Percentiles rank a stretch among this genome's conserved stretches.
These are phyloP conservation scores for Penicillium bialowiezense DNA, from an alignment of 495 filamentous ascomycete genomes.

Conservation along the genomic window DNA sequence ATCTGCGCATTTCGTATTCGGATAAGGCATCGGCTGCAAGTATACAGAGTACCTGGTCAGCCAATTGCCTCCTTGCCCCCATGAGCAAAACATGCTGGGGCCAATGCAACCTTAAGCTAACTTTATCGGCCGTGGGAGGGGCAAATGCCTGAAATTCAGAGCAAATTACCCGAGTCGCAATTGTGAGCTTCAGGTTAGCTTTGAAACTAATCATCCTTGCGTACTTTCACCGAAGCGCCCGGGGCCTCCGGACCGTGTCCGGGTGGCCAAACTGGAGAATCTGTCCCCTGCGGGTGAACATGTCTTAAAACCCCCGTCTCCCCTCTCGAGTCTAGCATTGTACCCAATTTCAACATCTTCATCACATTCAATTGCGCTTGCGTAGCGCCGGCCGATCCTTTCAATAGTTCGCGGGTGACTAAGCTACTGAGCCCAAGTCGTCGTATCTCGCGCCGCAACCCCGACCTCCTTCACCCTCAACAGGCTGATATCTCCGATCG, in stretches of 20 bases:
- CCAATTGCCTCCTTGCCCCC: no score
- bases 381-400: conserved; percentile 5
- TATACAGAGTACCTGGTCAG: no score
- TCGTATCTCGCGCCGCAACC: conserved; percentile 1
- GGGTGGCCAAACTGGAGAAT: conserved; percentile 4
- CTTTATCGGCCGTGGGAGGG: not conserved
- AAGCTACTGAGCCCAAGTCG: not conserved
- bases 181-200: conserved; percentile 6
- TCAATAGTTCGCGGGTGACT: conserved; percentile 5
- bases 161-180: conserved; percentile 1
- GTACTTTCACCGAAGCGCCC: conserved; percentile 1
- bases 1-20: not conserved
- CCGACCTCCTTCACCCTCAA: not conserved
- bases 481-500: conserved; percentile 7
- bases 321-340: not conserved
- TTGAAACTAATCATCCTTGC: not conserved
- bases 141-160: not conserved
- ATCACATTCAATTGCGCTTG: not conserved
- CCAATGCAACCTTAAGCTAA: no score
- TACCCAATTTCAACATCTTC: no score
- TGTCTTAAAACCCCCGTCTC: not conserved
- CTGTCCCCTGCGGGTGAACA: not conserved
- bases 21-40: no score
- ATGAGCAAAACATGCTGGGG: no score
- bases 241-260: conserved; percentile 3